Conservation (phyloP, 768 basidiomycete genomes). For the Macrocybe gigantea region DNA sequence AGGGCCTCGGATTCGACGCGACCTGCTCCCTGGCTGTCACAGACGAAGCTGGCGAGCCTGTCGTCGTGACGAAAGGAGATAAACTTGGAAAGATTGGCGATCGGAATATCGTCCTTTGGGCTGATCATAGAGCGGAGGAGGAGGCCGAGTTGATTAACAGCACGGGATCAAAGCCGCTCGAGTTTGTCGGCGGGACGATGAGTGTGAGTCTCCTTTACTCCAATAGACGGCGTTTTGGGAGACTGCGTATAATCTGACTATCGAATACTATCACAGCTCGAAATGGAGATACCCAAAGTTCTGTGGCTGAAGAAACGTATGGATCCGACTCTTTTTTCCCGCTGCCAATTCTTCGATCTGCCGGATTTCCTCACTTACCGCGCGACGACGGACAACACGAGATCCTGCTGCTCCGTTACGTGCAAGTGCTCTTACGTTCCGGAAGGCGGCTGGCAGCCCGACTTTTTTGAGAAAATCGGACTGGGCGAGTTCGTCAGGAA, state of each 20-base stretch:
- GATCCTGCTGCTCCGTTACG: slow-evolving; percentile 89
- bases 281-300: slow-evolving; percentile 98
- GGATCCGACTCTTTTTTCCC: slow-evolving; percentile 60
- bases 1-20: slow-evolving; percentile 91
- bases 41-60: slow-evolving; percentile 64
- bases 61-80: slow-evolving; percentile 67
- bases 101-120: slow-evolving; percentile 92
- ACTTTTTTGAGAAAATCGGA: slow-evolving; percentile 86
- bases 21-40: slow-evolving; percentile 94
- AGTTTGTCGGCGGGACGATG: slow-evolving; percentile 96
- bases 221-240: not conserved
- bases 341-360: slow-evolving; percentile 83
- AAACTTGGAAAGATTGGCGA: slow-evolving; percentile 61
- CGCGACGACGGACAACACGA: slow-evolving; percentile 66
- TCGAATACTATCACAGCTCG: slow-evolving; percentile 48
- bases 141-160: slow-evolving; percentile 89
- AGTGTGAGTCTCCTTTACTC: slow-evolving; percentile 47
- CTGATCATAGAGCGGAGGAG: slow-evolving; percentile 89
- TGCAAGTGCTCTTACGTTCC: slow-evolving; percentile 97
- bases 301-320: slow-evolving; percentile 95
- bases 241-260: slow-evolving; percentile 2
- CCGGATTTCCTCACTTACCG: slow-evolving; percentile 96
- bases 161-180: slow-evolving; percentile 77
- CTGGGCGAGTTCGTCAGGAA: slow-evolving; percentile 63
- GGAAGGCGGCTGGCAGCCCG: slow-evolving; percentile 77